Evolutionary conservation across 2,329 filamentous ascomycete genomes (phyloP).

Genomic region (Fusarium acutatum): DNA sequence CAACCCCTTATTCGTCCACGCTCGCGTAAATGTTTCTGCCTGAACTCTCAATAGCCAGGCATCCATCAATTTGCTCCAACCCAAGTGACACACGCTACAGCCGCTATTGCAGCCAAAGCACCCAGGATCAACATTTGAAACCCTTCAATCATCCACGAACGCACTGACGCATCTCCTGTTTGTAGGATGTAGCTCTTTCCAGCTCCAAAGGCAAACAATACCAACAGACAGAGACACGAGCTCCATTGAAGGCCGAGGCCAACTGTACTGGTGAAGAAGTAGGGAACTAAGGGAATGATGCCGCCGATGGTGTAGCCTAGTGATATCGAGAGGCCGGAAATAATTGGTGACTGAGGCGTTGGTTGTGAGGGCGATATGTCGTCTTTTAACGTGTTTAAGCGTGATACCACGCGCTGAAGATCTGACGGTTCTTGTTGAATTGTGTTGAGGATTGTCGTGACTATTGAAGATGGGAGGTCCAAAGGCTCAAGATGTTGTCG

Average conservation of each 20-base stretch:
- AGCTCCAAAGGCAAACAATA: constrained; percentile 66
- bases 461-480: constrained; percentile 33
- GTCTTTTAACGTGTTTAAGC: constrained; percentile 29
- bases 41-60: not conserved
- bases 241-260: constrained; percentile 60
- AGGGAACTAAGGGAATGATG: constrained; percentile 68
- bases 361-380: not conserved
- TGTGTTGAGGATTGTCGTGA: constrained; percentile 37
- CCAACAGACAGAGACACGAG: constrained; percentile 61
- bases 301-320: constrained; percentile 70
- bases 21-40: not conserved
- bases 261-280: constrained; percentile 60
- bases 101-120: constrained; percentile 44
- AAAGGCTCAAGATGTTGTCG: constrained; percentile 47
- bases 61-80: constrained; percentile 16
- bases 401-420: constrained; percentile 33
- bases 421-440: constrained; percentile 44
- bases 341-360: constrained; percentile 46
- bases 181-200: constrained; percentile 58
- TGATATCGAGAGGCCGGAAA: constrained; percentile 67
- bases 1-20: not conserved
- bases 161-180: constrained; percentile 7
- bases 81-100: constrained; percentile 43
- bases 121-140: constrained; percentile 48
- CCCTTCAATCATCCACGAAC: constrained; percentile 42